A percentile compares a stretch with the other conserved stretches of the same genome.
These are phyloP conservation scores for Dactylellina haptotyla DNA, from an alignment of 2,329 filamentous ascomycete genomes.

Conservation along the genomic window DNA sequence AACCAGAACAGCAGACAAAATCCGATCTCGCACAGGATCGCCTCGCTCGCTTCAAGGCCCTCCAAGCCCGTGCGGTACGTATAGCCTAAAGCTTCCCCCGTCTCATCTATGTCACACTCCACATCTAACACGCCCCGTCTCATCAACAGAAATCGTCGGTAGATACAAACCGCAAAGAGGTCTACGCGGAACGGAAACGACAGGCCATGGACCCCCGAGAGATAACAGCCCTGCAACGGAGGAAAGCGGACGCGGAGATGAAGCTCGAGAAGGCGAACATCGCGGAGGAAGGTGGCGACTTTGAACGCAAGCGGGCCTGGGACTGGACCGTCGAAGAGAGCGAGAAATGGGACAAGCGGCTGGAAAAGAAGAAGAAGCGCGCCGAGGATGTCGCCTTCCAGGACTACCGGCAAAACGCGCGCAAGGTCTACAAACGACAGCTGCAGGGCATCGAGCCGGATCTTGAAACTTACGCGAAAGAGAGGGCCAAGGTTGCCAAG, in stretches of 20 bases:
- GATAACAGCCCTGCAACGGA: slow-evolving; percentile 80
- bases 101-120: slow-evolving; percentile 41
- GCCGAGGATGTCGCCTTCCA: slow-evolving; percentile 88
- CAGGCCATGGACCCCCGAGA: slow-evolving; percentile 79
- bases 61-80: slow-evolving; percentile 77
- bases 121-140: slow-evolving; percentile 26
- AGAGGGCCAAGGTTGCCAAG: slow-evolving; percentile 85
- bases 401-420: slow-evolving; percentile 86
- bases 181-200: slow-evolving; percentile 82
- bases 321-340: slow-evolving; percentile 97
- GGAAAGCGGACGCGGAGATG: slow-evolving; percentile 86
- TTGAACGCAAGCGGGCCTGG: slow-evolving; percentile 97
- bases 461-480: slow-evolving; percentile 83
- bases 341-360: slow-evolving; percentile 89
- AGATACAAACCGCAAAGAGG: slow-evolving; percentile 82
- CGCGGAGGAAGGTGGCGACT: slow-evolving; percentile 85
- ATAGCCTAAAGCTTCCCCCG: slow-evolving; percentile 25
- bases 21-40: slow-evolving; percentile 69
- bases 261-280: slow-evolving; percentile 94
- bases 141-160: slow-evolving; percentile 70
- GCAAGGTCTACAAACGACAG: slow-evolving; percentile 94
- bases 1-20: slow-evolving; percentile 33
- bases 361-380: slow-evolving; percentile 84
- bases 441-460: slow-evolving; percentile 79
- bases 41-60: slow-evolving; percentile 83